Evolutionary conservation across 345 rosid genomes (phyloP).

Genomic region (Euphorbia peplus): DNA sequence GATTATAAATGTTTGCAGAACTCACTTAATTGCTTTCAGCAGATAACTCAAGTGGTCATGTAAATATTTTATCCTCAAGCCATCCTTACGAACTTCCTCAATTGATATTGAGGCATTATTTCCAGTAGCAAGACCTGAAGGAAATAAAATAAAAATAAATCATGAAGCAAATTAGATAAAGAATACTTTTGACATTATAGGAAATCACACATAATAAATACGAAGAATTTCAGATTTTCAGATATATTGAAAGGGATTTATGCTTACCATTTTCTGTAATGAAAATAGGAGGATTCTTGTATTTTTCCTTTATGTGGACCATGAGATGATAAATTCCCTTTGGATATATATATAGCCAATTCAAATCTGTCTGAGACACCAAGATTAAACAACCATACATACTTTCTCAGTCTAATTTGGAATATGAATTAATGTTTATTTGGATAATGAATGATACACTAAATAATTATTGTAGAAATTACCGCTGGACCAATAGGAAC

Average conservation of each 20-base stretch:
- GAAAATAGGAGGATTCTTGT: slow-evolving; percentile 30
- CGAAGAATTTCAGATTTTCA: too few species aligned
- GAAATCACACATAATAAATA: too few species aligned
- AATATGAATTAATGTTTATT: not conserved
- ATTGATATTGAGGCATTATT: slow-evolving; percentile 33
- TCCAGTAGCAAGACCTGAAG: slow-evolving; percentile 35
- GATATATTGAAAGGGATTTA: too few species aligned
- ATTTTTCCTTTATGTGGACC: slow-evolving; percentile 23
- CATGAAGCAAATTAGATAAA: too few species aligned
- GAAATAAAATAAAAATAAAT: not conserved
- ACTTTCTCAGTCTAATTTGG: not conserved
- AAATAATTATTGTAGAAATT: not conserved
- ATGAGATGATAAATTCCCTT: slow-evolving; percentile 29
- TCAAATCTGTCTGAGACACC: slow-evolving; percentile 28
- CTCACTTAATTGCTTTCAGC: slow-evolving; percentile 37
- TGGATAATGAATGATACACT: not conserved
- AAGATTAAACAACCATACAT: too few species aligned
- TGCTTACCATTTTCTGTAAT: slow-evolving; percentile 46
- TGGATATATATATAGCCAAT: slow-evolving; percentile 38
- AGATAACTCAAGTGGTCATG: slow-evolving; percentile 35
- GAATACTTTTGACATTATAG: too few species aligned
- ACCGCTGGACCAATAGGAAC: slow-evolving; percentile 39
- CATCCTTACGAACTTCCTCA: slow-evolving; percentile 35
- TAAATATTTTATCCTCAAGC: slow-evolving; percentile 35
- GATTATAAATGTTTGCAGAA: not conserved